Evolutionary conservation across 2,329 filamentous ascomycete genomes (phyloP), one percentile per base, ranked within the genome.

Genomic region (Dryadomyces quercus-mongolicae): DNA sequence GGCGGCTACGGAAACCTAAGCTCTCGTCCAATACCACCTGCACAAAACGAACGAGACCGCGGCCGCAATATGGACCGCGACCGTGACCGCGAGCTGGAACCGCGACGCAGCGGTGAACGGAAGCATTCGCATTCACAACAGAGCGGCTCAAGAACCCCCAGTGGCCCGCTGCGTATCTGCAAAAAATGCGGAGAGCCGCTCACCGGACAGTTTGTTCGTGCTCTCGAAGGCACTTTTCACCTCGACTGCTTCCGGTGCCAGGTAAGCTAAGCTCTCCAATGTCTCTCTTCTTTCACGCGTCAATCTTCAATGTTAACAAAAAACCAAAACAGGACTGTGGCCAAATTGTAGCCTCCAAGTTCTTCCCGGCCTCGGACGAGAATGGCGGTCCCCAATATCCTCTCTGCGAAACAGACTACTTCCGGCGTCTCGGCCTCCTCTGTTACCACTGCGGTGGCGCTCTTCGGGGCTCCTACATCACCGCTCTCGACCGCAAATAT

Each of bases 331-430:
- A 97, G 92, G 93, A 98, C 68, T 98, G 93, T 65, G 89, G 88
- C 61, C 86, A 95, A 68, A 95, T 97, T 57, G 93, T 98, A 42
- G 93, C 93, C 45, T 96, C 92, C 52, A 98, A 98, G 65, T 98
- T 98, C 78, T 98, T 98, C 70, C 93, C 93, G 1, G 88, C 95
- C 8, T 91, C 95, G 60, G 88, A 95, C 62, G 89, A 94, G 63
- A 82, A 90, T 61, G 89, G 88, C 44, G 80, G 81, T 55, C 84
- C 78, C 20, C 93, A 96, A 68, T 97, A 96, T 67, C 93, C 93
- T 9, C 80, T 98, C 4, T 98, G 93, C 74, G 93, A 98, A 71
- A 97, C 86, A 22, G 93, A 98, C 70, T 98, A 98, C 69, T 98
- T 98, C 70, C 82, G 90, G 62, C 82, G 93, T 56, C 80, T 98